These are phyloP conservation scores for Chlamydomonas reinhardtii DNA, from an alignment of 163 green algal genomes.

Conservation along the genomic window DNA sequence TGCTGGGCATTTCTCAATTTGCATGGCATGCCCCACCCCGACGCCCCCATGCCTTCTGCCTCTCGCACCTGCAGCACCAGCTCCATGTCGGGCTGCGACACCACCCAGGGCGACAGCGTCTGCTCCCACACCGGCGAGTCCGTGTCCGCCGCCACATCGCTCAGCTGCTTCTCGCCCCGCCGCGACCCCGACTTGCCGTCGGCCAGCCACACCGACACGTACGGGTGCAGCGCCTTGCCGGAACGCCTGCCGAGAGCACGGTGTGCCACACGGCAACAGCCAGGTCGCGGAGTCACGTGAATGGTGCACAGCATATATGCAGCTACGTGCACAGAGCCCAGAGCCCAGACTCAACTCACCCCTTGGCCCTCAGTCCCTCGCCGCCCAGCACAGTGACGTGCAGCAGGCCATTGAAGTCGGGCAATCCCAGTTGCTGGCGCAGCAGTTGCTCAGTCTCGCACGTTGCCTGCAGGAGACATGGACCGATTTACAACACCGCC, in stretches of 20 bases:
- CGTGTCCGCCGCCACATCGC: not conserved
- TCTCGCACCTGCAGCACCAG: slow-evolving; percentile 18
- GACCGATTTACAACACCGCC: no score
- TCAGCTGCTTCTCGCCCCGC: not conserved
- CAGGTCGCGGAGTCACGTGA: no score
- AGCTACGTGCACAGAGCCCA: no score
- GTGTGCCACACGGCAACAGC: no score
- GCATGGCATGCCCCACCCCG: no score
- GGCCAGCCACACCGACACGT: slow-evolving; percentile 5
- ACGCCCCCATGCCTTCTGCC: not conserved
- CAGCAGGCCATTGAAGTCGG: slow-evolving; percentile 34
- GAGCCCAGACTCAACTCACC: not conserved
- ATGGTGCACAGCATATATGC: no score
- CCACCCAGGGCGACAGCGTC: not conserved
- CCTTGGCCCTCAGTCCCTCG: not conserved
- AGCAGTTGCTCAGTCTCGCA: slow-evolving; percentile 21
- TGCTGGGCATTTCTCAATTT: no score
- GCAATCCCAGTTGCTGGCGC: slow-evolving; percentile 25
- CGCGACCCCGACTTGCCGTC: not conserved
- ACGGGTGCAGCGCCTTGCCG: slow-evolving; percentile 6
- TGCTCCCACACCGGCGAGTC: not conserved
- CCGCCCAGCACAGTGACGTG: slow-evolving; percentile 9
- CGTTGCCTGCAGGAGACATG: slow-evolving; percentile 6
- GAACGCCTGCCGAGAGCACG: no score
- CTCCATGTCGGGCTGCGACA: not conserved